These are phyloP conservation scores for Termitomyces sp. DNA, from an alignment of 768 basidiomycete species.

Conservation along the genomic window DNA sequence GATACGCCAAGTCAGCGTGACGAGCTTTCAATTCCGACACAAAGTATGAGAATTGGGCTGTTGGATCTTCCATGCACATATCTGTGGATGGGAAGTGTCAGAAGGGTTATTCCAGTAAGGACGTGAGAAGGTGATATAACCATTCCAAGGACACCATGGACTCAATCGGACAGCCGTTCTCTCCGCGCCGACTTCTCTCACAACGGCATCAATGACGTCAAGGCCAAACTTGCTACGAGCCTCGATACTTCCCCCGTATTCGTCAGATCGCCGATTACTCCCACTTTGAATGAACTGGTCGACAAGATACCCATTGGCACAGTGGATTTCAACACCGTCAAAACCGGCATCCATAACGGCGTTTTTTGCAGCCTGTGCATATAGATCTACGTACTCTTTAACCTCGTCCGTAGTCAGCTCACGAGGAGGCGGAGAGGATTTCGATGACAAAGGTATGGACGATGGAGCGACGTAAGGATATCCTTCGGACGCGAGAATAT, in stretches of 20 bases:
- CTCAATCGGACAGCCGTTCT: constrained; percentile 54
- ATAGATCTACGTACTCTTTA: constrained; percentile 44
- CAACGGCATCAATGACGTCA: constrained; percentile 51
- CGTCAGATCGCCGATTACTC: constrained; percentile 57
- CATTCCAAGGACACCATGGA: constrained; percentile 39
- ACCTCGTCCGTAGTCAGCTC: constrained; percentile 47
- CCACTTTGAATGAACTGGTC: constrained; percentile 63
- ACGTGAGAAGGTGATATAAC: constrained; percentile 17
- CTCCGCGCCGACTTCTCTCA: constrained; percentile 47
- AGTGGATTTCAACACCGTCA: constrained; percentile 56
- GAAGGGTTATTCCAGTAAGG: constrained; percentile 22
- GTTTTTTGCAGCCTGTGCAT: constrained; percentile 51
- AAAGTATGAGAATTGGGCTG: constrained; percentile 52
- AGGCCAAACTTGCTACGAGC: constrained; percentile 54
- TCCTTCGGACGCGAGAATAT: constrained; percentile 32
- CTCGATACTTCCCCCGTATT: constrained; percentile 67
- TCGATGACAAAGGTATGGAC: constrained; percentile 29
- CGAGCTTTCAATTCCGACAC: constrained; percentile 32
- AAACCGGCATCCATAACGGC: constrained; percentile 59
- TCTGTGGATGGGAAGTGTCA: constrained; percentile 22
- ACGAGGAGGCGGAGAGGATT: constrained; percentile 24
- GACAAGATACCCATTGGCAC: constrained; percentile 43
- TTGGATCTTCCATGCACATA: constrained; percentile 53
- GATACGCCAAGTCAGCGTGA: constrained; percentile 46
- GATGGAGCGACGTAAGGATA: constrained; percentile 18